These are phyloP conservation scores for Phytophthora pistaciae DNA, from an alignment of 352 stramenopile species.

Conservation along the genomic window DNA sequence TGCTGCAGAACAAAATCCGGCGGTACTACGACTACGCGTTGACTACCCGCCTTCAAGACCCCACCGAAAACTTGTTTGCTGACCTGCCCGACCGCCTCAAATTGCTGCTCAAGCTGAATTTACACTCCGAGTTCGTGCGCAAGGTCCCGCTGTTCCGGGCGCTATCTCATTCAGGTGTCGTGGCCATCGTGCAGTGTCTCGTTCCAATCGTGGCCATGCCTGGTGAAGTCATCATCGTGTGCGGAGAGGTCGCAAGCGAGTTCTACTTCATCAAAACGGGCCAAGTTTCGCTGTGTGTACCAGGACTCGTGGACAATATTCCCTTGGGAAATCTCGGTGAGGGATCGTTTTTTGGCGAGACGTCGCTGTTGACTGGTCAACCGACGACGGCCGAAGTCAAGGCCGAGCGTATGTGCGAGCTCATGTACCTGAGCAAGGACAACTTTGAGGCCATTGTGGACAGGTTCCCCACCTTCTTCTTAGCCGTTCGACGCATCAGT, in stretches of 20 bases:
- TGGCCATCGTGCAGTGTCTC: conserved; percentile 81
- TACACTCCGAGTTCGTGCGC: conserved; percentile 76
- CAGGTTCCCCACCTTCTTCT: conserved; percentile 77
- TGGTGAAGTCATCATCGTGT: conserved; percentile 70
- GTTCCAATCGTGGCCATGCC: conserved; percentile 71
- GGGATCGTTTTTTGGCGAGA: conserved; percentile 83
- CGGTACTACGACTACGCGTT: conserved; percentile 84
- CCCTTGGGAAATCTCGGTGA: conserved; percentile 75
- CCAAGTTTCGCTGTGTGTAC: conserved; percentile 64
- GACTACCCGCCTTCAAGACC: conserved; percentile 61
- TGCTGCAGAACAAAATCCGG: conserved; percentile 76
- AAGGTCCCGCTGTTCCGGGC: conserved; percentile 81
- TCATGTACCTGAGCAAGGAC: conserved; percentile 65
- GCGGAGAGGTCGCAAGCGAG: conserved; percentile 63
- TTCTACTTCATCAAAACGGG: conserved; percentile 86
- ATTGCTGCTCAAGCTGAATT: conserved; percentile 67
- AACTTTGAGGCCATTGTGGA: conserved; percentile 69
- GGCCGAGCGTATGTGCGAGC: conserved; percentile 69
- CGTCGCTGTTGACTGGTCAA: conserved; percentile 66
- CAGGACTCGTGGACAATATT: conserved; percentile 34
- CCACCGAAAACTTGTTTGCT: conserved; percentile 69
- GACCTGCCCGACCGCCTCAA: conserved; percentile 81
- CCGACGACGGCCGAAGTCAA: conserved; percentile 66
- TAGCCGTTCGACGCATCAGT: conserved; percentile 70
- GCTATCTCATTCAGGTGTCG: conserved; percentile 71